Conservation (phyloP, 2,329 filamentous ascomycete species). For the Botrytis cinerea region DNA sequence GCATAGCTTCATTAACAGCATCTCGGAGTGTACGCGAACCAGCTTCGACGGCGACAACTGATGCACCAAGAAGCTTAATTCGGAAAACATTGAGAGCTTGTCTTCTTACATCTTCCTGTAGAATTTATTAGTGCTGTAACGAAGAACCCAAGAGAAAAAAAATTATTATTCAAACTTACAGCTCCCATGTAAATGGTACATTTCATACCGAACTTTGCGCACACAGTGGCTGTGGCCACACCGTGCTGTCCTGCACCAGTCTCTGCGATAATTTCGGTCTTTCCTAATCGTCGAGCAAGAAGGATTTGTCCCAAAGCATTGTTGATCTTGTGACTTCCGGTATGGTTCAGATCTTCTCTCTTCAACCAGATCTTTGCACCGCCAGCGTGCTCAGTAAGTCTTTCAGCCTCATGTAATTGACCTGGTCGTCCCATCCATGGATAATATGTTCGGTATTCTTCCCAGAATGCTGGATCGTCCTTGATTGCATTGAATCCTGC, state of each 20-base stretch:
- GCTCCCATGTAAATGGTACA: constrained; percentile 99
- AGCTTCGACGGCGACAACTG: constrained; percentile 89
- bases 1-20: constrained; percentile 92
- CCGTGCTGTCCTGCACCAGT: constrained; percentile 97
- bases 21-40: constrained; percentile 81
- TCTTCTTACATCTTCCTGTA: constrained; percentile 81
- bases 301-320: constrained; percentile 94
- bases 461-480: constrained; percentile 91
- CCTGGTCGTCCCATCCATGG: constrained; percentile 96
- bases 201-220: constrained; percentile 97
- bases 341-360: constrained; percentile 96
- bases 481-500: constrained; percentile 85
- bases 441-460: constrained; percentile 94
- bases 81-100: constrained; percentile 98
- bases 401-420: constrained; percentile 84
- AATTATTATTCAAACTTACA: constrained; percentile 33
- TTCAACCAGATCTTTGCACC: constrained; percentile 98
- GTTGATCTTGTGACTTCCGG: constrained; percentile 99
- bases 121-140: constrained; percentile 24
- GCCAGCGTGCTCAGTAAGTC: constrained; percentile 83
- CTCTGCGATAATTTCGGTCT: constrained; percentile 97
- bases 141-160: not conserved
- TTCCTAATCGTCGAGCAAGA: constrained; percentile 80
- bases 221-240: constrained; percentile 95
- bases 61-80: constrained; percentile 92